A percentile compares a stretch with the other conserved stretches of the same genome.
Evolutionary conservation across 176 grass and related monocot species (phyloP).

Genomic region (Lolium perenne): DNA sequence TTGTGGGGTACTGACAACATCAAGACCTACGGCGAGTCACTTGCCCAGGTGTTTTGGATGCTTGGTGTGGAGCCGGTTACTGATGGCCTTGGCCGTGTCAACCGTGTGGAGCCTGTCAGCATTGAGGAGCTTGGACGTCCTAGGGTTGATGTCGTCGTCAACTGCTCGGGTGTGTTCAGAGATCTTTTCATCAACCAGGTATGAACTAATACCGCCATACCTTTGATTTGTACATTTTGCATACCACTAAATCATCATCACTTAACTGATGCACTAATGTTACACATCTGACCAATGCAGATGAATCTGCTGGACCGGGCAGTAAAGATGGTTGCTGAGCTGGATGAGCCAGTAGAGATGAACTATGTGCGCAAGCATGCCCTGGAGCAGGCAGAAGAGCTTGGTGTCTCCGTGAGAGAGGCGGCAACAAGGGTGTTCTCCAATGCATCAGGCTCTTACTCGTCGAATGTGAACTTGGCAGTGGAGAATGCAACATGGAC

Average conservation of each 20-base stretch:
- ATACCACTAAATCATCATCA: slow-evolving; percentile 1
- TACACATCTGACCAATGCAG: slow-evolving; percentile 52
- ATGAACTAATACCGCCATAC: slow-evolving; percentile 7
- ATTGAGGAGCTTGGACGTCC: slow-evolving; percentile 96
- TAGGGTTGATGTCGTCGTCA: slow-evolving; percentile 93
- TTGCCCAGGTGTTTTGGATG: slow-evolving; percentile 98
- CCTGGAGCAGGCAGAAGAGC: slow-evolving; percentile 79
- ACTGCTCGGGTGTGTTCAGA: slow-evolving; percentile 97
- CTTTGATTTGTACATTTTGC: slow-evolving; percentile 28
- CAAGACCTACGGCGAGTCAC: slow-evolving; percentile 97
- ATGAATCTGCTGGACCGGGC: slow-evolving; percentile 96
- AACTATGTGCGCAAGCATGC: slow-evolving; percentile 98
- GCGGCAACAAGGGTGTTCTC: slow-evolving; percentile 97
- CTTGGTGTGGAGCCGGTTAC: slow-evolving; percentile 79
- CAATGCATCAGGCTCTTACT: slow-evolving; percentile 97
- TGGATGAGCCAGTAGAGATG: slow-evolving; percentile 90
- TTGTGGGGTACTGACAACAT: slow-evolving; percentile 99
- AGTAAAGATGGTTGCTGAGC: slow-evolving; percentile 94
- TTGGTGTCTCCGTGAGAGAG: slow-evolving; percentile 78
- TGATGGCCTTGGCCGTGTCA: slow-evolving; percentile 91
- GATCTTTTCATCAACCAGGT: slow-evolving; percentile 99
- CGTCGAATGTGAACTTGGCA: slow-evolving; percentile 92
- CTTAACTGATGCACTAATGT: slow-evolving; percentile 24
- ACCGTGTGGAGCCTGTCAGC: slow-evolving; percentile 89
- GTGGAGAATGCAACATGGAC: slow-evolving; percentile 99